Base-by-base conservation (phyloP, 108 stramenopile species). In the Nannochloropsis granulata region DNA sequence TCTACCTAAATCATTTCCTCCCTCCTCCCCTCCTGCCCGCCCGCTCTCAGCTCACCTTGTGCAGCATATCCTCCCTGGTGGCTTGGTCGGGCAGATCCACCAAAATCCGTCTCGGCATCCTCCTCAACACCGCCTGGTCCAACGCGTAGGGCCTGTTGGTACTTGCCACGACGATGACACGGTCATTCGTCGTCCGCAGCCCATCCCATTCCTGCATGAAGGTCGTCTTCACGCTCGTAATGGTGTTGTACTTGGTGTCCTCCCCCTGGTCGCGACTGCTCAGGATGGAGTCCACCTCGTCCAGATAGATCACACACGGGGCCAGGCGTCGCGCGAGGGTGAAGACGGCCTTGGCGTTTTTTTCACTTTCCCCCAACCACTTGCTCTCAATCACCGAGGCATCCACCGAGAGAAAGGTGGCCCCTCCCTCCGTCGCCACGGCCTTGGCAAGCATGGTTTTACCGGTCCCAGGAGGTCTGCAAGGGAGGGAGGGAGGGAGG, bases 281-380 rank as follows among this genome's bases (percentile, higher is more conserved):
- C 25, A 90, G 82, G 0, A 98, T 90, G 19, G 93, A 93, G 81
- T 98, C 97, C 19, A 97, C 96, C 91, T 98, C 98, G 83, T 98
- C 98, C 83, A 98, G 93, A 84, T 94, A 98, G 71, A 98, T 93
- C 26, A 98, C 97, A 83, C 95, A 96, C 21, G 98, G 98, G 12
- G 95, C 95, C 16, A 97, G 90, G 44, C 95, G 89, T 45, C 97
- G 89, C 0, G 98, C 98, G 34, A 98, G 91, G n/a, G 97, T 97
- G 88, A 98, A 98, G 21, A 98, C 97, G n/a, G 98, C 98, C 86
- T 96, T 94, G 26, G 96, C 96, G 91, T 98, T 97, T 89, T 98
- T 98, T 91, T 98, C 97, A 24, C 94, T 94, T 85, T 97, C 98
- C 26, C 97, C 96, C 23, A 98, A 92, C 97, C 97, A 98, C 85